phyloP scores from a whole-genome alignment of 805 yeast species.

The Candida tallmaniae region DNA sequence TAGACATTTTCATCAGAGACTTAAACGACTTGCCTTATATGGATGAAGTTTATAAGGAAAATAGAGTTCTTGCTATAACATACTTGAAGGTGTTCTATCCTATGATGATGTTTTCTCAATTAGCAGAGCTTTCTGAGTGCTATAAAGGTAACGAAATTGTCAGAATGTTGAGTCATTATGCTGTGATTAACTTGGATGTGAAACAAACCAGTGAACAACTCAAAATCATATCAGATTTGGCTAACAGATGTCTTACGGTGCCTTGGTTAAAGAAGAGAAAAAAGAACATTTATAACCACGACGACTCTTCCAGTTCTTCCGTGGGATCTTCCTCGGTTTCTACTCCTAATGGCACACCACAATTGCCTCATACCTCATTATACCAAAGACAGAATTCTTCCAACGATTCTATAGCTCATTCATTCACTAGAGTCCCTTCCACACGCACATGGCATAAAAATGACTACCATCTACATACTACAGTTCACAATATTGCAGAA shows the following conservation, averaged over 20 bases:
- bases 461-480: constrained; percentile 34
- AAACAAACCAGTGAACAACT: constrained; percentile 5
- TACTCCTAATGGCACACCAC: neutral
- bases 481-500: constrained; percentile 18
- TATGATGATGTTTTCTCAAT: constrained; percentile 60
- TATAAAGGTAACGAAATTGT: constrained; percentile 57
- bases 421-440: constrained; percentile 30
- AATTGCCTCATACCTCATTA: neutral
- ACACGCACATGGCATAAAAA: constrained; percentile 29
- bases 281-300: neutral
- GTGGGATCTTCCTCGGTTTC: constrained; percentile 4
- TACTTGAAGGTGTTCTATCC: constrained; percentile 75
- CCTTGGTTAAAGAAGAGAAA: constrained; percentile 26
- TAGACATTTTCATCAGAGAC: constrained; percentile 80
- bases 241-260: constrained; percentile 29
- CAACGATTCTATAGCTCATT: constrained; percentile 19
- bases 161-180: constrained; percentile 47
- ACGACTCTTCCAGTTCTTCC: constrained; percentile 14
- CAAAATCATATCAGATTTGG: constrained; percentile 25
- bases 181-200: constrained; percentile 8
- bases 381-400: constrained; percentile 8
- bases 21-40: constrained; percentile 60
- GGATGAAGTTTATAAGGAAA: constrained; percentile 54
- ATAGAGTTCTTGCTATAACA: constrained; percentile 41
- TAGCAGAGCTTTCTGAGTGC: constrained; percentile 41